Percentiles rank a stretch among this genome's conserved stretches.
Evolutionary conservation across 2,329 filamentous ascomycete genomes (phyloP).

Genomic region (Aspergillus fijiensis): DNA sequence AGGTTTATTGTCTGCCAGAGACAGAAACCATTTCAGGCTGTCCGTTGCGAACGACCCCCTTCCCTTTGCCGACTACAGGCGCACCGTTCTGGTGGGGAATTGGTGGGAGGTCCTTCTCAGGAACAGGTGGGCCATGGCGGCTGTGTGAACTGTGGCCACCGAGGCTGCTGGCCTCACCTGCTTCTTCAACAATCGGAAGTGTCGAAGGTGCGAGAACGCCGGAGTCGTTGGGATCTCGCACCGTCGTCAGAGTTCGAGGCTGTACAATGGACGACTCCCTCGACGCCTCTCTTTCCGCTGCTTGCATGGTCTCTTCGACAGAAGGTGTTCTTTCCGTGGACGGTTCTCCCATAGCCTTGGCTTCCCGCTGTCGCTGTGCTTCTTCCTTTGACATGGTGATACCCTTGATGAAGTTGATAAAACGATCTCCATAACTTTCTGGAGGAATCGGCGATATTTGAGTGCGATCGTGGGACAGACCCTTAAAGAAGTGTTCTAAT

Average conservation of each 20-base stretch:
- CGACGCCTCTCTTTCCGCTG: slow-evolving; percentile 62
- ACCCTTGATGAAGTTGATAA: slow-evolving; percentile 85
- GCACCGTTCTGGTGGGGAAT: slow-evolving; percentile 21
- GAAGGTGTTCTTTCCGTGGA: slow-evolving; percentile 38
- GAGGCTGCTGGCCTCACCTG: slow-evolving; percentile 71
- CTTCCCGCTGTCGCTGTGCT: slow-evolving; percentile 55
- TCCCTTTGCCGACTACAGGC: slow-evolving; percentile 25
- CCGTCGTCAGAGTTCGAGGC: slow-evolving; percentile 60
- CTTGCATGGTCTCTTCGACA: slow-evolving; percentile 56
- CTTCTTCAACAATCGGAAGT: slow-evolving; percentile 86
- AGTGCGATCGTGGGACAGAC: slow-evolving; percentile 74
- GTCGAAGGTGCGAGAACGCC: slow-evolving; percentile 54
- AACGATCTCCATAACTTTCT: slow-evolving; percentile 87
- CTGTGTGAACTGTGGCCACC: slow-evolving; percentile 59
- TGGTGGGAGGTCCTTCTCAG: slow-evolving; percentile 35
- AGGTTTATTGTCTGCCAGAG: slow-evolving; percentile 5
- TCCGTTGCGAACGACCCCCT: slow-evolving; percentile 18
- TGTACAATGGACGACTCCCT: slow-evolving; percentile 63
- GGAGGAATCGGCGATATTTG: slow-evolving; percentile 93
- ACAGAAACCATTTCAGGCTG: slow-evolving; percentile 6
- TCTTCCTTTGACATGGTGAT: slow-evolving; percentile 90
- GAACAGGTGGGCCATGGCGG: slow-evolving; percentile 28
- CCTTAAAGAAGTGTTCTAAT: slow-evolving; percentile 96
- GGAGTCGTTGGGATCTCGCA: slow-evolving; percentile 59
- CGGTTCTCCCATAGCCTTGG: slow-evolving; percentile 27